Evolutionary conservation across 2,329 filamentous ascomycete genomes (phyloP).

Genomic region (Clonostachys chloroleuca): DNA sequence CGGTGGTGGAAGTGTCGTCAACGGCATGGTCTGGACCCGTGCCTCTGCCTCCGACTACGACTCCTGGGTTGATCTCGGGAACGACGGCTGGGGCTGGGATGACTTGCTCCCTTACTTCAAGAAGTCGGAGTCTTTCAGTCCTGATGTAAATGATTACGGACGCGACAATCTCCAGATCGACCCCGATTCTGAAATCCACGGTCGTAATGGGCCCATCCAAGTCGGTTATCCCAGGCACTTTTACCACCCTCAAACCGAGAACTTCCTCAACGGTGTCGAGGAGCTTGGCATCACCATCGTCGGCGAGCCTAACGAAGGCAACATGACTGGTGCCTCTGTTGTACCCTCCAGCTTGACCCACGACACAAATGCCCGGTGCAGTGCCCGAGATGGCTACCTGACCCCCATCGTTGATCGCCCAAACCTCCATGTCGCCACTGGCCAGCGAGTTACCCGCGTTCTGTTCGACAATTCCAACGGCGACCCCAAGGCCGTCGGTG

Average conservation of each 20-base stretch:
- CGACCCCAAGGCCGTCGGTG: conserved; percentile 35
- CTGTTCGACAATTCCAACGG: conserved; percentile 39
- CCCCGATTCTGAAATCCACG: conserved; percentile 25
- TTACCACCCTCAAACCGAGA: conserved; percentile 21
- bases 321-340: conserved; percentile 22
- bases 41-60: conserved; percentile 38
- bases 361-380: conserved; percentile 45
- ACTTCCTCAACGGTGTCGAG: conserved; percentile 15
- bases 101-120: conserved; percentile 38
- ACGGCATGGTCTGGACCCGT: conserved; percentile 36
- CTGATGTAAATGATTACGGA: conserved; percentile 5
- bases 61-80: conserved; percentile 28
- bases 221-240: conserved; percentile 23
- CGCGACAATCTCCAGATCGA: conserved; percentile 12
- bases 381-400: conserved; percentile 39
- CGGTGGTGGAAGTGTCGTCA: conserved; percentile 32
- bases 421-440: conserved; percentile 49
- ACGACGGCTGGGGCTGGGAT: conserved; percentile 38
- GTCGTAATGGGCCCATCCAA: conserved; percentile 27
- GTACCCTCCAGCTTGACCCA: conserved; percentile 20
- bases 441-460: conserved; percentile 47
- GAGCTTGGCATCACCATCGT: conserved; percentile 14
- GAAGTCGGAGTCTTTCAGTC: conserved; percentile 22
- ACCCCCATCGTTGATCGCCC: conserved; percentile 44
- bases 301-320: conserved; percentile 35